A percentile compares a stretch with the other conserved stretches of the same genome.
These are phyloP conservation scores for Rachicladosporium sp. DNA, from an alignment of 2,329 filamentous ascomycete species.

Conservation along the genomic window DNA sequence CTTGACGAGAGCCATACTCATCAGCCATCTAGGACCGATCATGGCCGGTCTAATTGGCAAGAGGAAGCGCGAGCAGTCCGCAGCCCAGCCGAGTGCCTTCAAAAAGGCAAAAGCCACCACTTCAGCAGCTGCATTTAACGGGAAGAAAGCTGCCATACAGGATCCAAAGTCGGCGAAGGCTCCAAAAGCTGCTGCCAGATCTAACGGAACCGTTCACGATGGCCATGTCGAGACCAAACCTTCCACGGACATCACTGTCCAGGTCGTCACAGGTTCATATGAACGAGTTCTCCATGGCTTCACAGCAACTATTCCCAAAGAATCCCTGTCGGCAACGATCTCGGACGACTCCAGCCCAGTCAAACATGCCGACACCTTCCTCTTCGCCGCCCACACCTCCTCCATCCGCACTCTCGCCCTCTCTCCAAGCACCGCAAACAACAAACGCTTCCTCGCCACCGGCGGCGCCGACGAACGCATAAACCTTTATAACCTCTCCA, in stretches of 20 bases:
- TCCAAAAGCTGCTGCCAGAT: not conserved
- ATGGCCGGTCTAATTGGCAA: constrained; percentile 8
- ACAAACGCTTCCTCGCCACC: constrained; percentile 79
- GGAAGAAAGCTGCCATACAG: not conserved
- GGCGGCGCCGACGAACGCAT: constrained; percentile 89
- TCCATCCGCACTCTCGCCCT: constrained; percentile 81
- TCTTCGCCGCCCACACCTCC: constrained; percentile 87
- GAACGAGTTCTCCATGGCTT: constrained; percentile 86
- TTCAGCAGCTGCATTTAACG: constrained; percentile 2
- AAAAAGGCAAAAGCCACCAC: constrained; percentile 9
- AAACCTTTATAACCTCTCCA: constrained; percentile 83
- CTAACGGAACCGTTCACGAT: constrained; percentile 1
- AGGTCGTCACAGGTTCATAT: constrained; percentile 87
- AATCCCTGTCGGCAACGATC: constrained; percentile 2
- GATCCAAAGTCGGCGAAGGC: not conserved
- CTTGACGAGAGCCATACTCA: too few relatives aligned
- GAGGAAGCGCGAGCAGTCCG: constrained; percentile 10
- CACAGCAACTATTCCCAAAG: constrained; percentile 54
- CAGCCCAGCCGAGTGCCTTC: constrained; percentile 5
- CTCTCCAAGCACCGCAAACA: constrained; percentile 47
- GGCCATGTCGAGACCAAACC: not conserved
- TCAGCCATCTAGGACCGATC: too few relatives aligned
- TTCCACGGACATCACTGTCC: constrained; percentile 45
- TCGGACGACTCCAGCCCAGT: constrained; percentile 1
- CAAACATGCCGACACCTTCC: constrained; percentile 79